Conservation (phyloP, 2,329 filamentous ascomycete genomes). For the Sporothrix pseudoabietina region DNA sequence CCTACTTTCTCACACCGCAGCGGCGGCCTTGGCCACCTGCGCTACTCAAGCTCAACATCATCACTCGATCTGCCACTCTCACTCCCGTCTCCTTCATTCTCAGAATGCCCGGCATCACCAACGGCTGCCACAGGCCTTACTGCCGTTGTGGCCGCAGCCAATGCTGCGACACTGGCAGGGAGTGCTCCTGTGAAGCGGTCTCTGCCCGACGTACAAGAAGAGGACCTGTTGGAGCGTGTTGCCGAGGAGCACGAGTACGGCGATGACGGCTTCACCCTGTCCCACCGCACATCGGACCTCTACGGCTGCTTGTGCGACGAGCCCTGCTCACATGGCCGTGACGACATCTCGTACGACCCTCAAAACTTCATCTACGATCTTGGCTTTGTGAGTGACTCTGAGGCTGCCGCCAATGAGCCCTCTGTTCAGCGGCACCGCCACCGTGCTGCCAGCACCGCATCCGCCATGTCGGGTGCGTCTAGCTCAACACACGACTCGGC, state of each 20-base stretch:
- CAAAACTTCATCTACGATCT: slow-evolving; percentile 65
- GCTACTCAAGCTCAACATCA: slow-evolving; percentile 72
- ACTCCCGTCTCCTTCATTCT: slow-evolving; percentile 38
- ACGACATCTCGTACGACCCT: slow-evolving; percentile 42
- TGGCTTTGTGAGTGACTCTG: slow-evolving; percentile 66
- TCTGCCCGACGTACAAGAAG: slow-evolving; percentile 83
- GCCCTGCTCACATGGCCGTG: slow-evolving; percentile 57
- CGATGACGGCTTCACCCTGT: neutral
- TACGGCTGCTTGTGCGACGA: slow-evolving; percentile 73
- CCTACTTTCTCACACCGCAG: slow-evolving; percentile 64
- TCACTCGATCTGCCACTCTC: slow-evolving; percentile 66
- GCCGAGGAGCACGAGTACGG: slow-evolving; percentile 18
- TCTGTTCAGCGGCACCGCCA: slow-evolving; percentile 18
- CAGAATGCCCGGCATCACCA: slow-evolving; percentile 59
- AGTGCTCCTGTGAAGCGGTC: slow-evolving; percentile 59
- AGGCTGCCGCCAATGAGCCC: slow-evolving; percentile 47
- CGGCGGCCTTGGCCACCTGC: slow-evolving; percentile 54
- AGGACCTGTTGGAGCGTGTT: slow-evolving; percentile 75
- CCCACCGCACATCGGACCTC: slow-evolving; percentile 42
- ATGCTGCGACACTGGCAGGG: slow-evolving; percentile 53
- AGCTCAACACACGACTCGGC: slow-evolving; percentile 52
- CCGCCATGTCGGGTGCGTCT: slow-evolving; percentile 27
- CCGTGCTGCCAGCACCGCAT: slow-evolving; percentile 24
- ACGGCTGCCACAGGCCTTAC: slow-evolving; percentile 47
- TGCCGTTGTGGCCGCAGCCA: slow-evolving; percentile 53